Evolutionary conservation across 2,329 filamentous ascomycete species (phyloP).

Genomic region (Exophiala lecanii-corni): DNA sequence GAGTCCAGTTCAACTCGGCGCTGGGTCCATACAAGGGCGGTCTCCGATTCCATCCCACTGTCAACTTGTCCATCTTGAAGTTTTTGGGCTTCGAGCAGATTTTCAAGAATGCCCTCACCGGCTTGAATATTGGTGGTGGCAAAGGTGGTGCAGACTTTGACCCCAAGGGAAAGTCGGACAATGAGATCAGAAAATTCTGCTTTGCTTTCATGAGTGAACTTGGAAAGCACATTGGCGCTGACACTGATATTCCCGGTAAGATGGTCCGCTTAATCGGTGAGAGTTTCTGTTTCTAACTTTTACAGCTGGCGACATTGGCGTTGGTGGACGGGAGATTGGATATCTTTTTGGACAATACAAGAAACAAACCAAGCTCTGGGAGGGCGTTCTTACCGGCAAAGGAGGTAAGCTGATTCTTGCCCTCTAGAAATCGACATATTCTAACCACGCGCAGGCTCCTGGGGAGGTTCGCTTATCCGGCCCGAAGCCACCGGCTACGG

Average conservation of each 20-base stretch:
- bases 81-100: conserved; percentile 99
- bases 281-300: no score
- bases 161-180: conserved; percentile 96
- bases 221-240: conserved; percentile 89
- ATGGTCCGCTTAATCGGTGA: no score
- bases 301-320: conserved; percentile 86
- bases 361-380: conserved; percentile 81
- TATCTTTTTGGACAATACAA: conserved; percentile 95
- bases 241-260: conserved; percentile 75
- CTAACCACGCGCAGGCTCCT: conserved; percentile 58
- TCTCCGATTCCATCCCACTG: conserved; percentile 83
- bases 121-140: conserved; percentile 90
- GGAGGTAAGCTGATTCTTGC: conserved; percentile 52
- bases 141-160: conserved; percentile 99
- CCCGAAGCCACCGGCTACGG: conserved; percentile 97
- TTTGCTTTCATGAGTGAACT: conserved; percentile 94
- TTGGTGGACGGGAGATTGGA: conserved; percentile 85
- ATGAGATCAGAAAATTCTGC: conserved; percentile 97
- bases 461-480: conserved; percentile 90
- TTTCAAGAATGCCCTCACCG: conserved; percentile 99
- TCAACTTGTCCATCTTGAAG: conserved; percentile 70
- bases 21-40: conserved; percentile 98
- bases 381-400: conserved; percentile 95
- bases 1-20: conserved; percentile 97
- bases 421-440: no score